Conservation (phyloP, 768 basidiomycete genomes). For the Mycena floridula region DNA sequence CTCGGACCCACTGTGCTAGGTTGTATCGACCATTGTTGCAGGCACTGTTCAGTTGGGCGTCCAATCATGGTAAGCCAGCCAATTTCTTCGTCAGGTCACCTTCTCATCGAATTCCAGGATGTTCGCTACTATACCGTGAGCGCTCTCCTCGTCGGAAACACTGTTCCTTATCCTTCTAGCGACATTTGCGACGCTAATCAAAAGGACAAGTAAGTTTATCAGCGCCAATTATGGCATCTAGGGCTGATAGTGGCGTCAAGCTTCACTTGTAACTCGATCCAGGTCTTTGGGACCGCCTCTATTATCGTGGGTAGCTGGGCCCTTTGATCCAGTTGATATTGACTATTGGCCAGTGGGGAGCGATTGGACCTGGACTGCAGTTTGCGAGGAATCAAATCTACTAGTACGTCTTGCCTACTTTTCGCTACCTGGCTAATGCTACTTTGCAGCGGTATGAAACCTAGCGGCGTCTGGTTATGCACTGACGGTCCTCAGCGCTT, state of each 20-base stretch:
- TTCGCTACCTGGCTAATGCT: slow-evolving; percentile 5
- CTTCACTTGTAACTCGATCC: slow-evolving; percentile 45
- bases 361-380: slow-evolving; percentile 52
- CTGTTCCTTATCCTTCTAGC: slow-evolving; percentile 19
- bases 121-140: slow-evolving; percentile 45
- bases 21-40: slow-evolving; percentile 50
- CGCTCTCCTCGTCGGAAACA: not conserved
- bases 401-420: slow-evolving; percentile 28
- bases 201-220: slow-evolving; percentile 31
- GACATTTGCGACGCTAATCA: slow-evolving; percentile 42
- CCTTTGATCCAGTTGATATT: slow-evolving; percentile 44
- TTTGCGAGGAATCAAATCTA: slow-evolving; percentile 53
- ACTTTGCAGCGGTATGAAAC: slow-evolving; percentile 1
- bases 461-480: not conserved
- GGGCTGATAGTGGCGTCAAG: slow-evolving; percentile 11
- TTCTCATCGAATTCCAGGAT: slow-evolving; percentile 34
- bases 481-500: slow-evolving; percentile 34
- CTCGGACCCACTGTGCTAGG: slow-evolving; percentile 28
- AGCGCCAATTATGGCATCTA: slow-evolving; percentile 1
- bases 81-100: not conserved
- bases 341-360: slow-evolving; percentile 38
- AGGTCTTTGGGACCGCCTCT: slow-evolving; percentile 52
- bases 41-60: slow-evolving; percentile 64
- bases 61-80: slow-evolving; percentile 37
- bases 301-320: slow-evolving; percentile 51